phyloP scores from a whole-genome alignment of 306 rosid genomes.

The Canavalia ensiformis region DNA sequence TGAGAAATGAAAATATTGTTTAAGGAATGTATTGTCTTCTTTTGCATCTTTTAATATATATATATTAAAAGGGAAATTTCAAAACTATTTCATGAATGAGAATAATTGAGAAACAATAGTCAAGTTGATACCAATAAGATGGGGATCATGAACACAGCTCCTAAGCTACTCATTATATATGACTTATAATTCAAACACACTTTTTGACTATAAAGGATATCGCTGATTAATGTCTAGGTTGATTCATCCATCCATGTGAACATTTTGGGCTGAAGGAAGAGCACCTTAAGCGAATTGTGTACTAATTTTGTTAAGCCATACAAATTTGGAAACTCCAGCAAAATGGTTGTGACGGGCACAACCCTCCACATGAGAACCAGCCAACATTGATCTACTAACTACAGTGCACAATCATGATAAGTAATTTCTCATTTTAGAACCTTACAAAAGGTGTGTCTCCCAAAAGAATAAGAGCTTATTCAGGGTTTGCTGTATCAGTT shows the following conservation, averaged over 20 bases:
- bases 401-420: slow-evolving; percentile 39
- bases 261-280: slow-evolving; percentile 42
- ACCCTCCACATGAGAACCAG: slow-evolving; percentile 62
- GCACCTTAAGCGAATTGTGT: slow-evolving; percentile 44
- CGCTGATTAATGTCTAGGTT: slow-evolving; percentile 43
- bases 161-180: slow-evolving; percentile 13
- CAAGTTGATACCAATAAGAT: slow-evolving; percentile 46
- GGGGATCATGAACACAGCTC: slow-evolving; percentile 19
- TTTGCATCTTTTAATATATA: slow-evolving; percentile 11
- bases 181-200: slow-evolving; percentile 41
- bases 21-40: slow-evolving; percentile 43
- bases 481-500: slow-evolving; percentile 38
- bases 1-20: slow-evolving; percentile 36
- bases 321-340: slow-evolving; percentile 18
- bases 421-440: slow-evolving; percentile 49
- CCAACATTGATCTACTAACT: slow-evolving; percentile 47
- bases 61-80: neutral
- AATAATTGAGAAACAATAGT: slow-evolving; percentile 49
- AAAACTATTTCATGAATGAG: slow-evolving; percentile 17
- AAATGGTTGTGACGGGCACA: slow-evolving; percentile 21
- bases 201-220: slow-evolving; percentile 52
- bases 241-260: slow-evolving; percentile 51
- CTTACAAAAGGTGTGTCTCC: slow-evolving; percentile 51
- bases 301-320: slow-evolving; percentile 26
- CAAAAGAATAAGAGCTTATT: slow-evolving; percentile 14